These are phyloP conservation scores for Mesembryanthemum crystallinum DNA, from an alignment of 148 eudicot species.

Conservation along the genomic window DNA sequence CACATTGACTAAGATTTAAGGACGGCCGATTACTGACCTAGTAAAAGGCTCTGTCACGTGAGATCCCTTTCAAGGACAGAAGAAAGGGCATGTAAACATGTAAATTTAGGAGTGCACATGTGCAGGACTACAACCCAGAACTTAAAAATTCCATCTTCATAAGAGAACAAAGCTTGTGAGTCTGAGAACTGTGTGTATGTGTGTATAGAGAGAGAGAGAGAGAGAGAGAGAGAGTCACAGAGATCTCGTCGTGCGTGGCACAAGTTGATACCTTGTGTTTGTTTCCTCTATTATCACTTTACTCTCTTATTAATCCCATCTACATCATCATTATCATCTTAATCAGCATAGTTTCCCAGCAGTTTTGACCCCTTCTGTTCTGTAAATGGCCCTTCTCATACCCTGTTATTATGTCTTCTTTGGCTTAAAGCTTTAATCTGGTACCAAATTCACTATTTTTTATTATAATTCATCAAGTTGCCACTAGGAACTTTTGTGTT, in stretches of 20 bases:
- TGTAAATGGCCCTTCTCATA: neutral
- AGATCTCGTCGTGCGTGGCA: slow-evolving; percentile 69
- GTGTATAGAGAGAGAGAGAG: neutral
- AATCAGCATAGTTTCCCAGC: slow-evolving; percentile 23
- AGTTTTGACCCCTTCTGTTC: neutral
- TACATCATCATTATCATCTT: slow-evolving; percentile 17
- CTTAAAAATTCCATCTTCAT: slow-evolving; percentile 14
- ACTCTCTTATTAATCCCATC: slow-evolving; percentile 21
- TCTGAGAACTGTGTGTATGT: slow-evolving; percentile 19
- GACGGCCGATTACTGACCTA: slow-evolving; percentile 32
- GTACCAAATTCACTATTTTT: neutral
- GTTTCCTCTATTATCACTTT: slow-evolving; percentile 26
- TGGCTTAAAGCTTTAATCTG: neutral
- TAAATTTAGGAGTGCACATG: slow-evolving; percentile 30
- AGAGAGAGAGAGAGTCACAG: slow-evolving; percentile 20
- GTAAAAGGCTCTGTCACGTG: slow-evolving; percentile 42
- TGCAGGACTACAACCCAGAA: slow-evolving; percentile 19
- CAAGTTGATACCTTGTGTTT: slow-evolving; percentile 54
- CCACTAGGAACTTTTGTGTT: neutral
- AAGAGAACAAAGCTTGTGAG: slow-evolving; percentile 27
- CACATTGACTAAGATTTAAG: slow-evolving; percentile 41
- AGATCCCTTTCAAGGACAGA: slow-evolving; percentile 36
- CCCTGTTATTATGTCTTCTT: neutral
- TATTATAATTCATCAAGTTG: neutral
- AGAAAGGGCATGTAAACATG: slow-evolving; percentile 32